Base-by-base conservation (phyloP, 345 rosid species). In the Eucalyptus erythrocorys region DNA sequence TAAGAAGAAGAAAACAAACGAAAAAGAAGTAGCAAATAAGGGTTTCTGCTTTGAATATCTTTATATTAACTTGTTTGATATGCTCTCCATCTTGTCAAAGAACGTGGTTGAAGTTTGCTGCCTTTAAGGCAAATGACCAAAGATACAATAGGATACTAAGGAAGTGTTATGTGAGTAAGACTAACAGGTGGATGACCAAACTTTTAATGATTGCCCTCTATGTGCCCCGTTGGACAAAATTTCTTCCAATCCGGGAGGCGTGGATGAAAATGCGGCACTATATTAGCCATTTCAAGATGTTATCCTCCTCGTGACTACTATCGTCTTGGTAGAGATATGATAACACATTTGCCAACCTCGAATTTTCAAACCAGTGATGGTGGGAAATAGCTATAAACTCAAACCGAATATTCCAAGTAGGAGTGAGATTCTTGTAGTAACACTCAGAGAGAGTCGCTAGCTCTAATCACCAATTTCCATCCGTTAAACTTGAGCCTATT, bases 401-500 rank as follows among this genome's bases (percentile, higher is more conserved):
- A 21, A 76, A 76, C 2, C 8, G 1, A 40, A 76, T 40, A 76
- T 76, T 76, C 0, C 30, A 40, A 76, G 4, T 2, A 6, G 2
- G 47, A 10, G 8, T 10, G 47, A 21, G 30, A 37, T 11, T 76
- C 27, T 10, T 76, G 13, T 76, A 21, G 14, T 37, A 21, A 76
- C 82, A 6, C 8, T 0, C 5, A 5, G 3, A 0, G 15, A 43
- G 14, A 42, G 0, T 76, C 9, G 8, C 27, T 37, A 5, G 47
- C 47, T 37, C 30, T 37, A 6, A 37, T 10, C 27, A 76, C 15
- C 27, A 12, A 76, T 76, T 42, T 34, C 8, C 15, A 37, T 76
- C 47, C 15, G 15, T 76, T 6, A 76, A 19, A 47, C 47, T 71
- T 21, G 82, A 71, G 45, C 45, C 14, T 11, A 5, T 37, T 71